Base-by-base conservation (phyloP, 768 basidiomycete species). In the Tulasnella sp. region DNA sequence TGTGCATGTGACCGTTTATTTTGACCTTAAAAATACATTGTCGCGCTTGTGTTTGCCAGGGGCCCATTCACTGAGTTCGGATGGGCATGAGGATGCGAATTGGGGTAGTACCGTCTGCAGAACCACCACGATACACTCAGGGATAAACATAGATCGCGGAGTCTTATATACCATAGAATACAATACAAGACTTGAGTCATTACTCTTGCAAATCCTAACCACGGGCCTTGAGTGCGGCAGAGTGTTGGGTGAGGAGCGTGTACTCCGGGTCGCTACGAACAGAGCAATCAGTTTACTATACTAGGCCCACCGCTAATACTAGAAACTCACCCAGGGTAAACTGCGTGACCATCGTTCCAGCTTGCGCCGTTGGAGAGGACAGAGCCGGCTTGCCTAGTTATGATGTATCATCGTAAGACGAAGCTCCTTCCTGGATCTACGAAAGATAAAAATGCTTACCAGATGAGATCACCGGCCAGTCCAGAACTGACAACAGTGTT, bases 401-500 rank as follows among this genome's bases (percentile, higher is more conserved):
- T 81, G 78, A 42, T 18, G 83, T 20, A n/a, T 37, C 34, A 18
- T 46, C 16, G 16, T 46, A 18, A 46, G 46, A 46, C 14, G 46
- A 46, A 46, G 46, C 46, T 46, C 46, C 18, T 20, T 46, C 16
- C 16, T 4, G 16, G 18, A 46, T 11, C 46, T 20, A 3, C 46
- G 42, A 18, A 46, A 18, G 18, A 16, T 22, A 16, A 11, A 37
- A 64, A 34, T 64, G 64, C 83, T 85, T 79, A 89, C 90, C 91
- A 92, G 79, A 92, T 89, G 50, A 92, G 87, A 81, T 92, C 89
- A 16, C 92, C 92, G n/a, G 54, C 24, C 54, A 80, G 16, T 74
- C 73, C 58, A 44, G 60, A 72, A 69, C 37, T 76, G 22, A 69
- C 76, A 22, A 76, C 75, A 22, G 81, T 80, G 48, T 46, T 48